phyloP scores from a whole-genome alignment of 139 green algal species.

The Chlorella sp. region DNA sequence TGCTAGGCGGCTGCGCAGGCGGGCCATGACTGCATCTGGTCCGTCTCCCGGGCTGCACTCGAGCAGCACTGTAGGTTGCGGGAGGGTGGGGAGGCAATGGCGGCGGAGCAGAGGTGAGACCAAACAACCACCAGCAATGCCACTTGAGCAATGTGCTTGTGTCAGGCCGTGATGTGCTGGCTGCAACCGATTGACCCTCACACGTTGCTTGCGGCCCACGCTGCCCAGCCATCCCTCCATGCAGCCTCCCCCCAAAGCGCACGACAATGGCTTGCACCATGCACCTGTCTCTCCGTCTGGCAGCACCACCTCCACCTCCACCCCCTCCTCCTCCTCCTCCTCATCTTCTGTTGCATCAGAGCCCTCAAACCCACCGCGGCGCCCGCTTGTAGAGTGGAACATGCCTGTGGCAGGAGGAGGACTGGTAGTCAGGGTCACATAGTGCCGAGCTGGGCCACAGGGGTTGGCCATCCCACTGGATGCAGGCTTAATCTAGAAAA shows the following conservation, averaged over 20 bases:
- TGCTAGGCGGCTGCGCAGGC: not conserved
- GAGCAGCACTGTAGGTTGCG: conserved; percentile 16
- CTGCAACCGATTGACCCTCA: too few relatives aligned
- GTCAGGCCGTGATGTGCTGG: too few relatives aligned
- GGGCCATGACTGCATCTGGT: not conserved
- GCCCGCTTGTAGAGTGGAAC: not conserved
- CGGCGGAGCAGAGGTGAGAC: not conserved
- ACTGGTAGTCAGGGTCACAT: too few relatives aligned
- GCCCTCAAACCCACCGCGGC: not conserved
- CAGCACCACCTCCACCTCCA: not conserved
- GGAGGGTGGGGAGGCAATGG: too few relatives aligned
- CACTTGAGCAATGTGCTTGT: too few relatives aligned
- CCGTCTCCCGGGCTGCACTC: not conserved
- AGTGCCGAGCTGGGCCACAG: too few relatives aligned
- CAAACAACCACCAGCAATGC: too few relatives aligned
- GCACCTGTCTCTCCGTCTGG: not conserved
- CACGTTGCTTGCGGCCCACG: too few relatives aligned
- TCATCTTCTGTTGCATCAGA: not conserved
- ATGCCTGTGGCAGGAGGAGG: not conserved
- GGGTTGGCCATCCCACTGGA: too few relatives aligned
- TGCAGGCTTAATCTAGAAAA: not conserved
- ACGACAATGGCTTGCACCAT: not conserved
- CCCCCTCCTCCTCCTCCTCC: not conserved
- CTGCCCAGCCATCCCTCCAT: too few relatives aligned
- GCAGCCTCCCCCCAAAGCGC: too few relatives aligned